Conservation (phyloP, 106 monocot species). For the Apostasia shenzhenica region DNA sequence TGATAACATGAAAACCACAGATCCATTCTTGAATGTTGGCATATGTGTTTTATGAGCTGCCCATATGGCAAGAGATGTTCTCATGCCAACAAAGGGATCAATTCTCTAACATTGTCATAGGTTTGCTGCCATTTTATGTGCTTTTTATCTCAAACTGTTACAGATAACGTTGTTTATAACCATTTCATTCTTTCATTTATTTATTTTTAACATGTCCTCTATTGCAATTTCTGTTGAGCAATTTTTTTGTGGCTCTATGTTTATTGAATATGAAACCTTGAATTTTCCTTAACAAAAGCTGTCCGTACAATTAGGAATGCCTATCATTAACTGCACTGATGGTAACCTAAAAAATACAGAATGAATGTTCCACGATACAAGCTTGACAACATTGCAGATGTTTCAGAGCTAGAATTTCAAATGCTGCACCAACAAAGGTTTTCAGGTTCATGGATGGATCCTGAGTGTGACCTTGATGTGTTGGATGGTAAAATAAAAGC, state of each 20-base stretch:
- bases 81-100: too few relatives aligned
- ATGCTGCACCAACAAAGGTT: constrained; percentile 12
- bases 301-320: background rate
- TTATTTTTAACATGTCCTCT: background rate
- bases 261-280: background rate
- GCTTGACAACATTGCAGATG: constrained; percentile 21
- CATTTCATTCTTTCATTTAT: background rate
- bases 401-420: constrained; percentile 15
- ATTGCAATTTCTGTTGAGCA: background rate
- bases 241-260: background rate
- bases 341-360: constrained; percentile 32
- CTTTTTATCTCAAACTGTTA: too few relatives aligned
- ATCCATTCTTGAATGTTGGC: too few relatives aligned
- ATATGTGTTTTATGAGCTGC: too few relatives aligned
- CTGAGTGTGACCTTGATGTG: constrained; percentile 56
- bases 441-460: constrained; percentile 24
- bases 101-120: too few relatives aligned
- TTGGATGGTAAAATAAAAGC: constrained; percentile 54
- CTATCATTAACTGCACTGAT: constrained; percentile 15
- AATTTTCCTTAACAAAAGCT: background rate
- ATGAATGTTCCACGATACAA: constrained; percentile 86
- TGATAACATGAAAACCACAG: too few relatives aligned
- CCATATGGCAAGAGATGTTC: too few relatives aligned
- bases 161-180: too few relatives aligned
- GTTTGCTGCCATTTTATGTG: too few relatives aligned